Evolutionary conservation across 805 yeast species (phyloP).

Genomic region (Candida nonsorbophila): DNA sequence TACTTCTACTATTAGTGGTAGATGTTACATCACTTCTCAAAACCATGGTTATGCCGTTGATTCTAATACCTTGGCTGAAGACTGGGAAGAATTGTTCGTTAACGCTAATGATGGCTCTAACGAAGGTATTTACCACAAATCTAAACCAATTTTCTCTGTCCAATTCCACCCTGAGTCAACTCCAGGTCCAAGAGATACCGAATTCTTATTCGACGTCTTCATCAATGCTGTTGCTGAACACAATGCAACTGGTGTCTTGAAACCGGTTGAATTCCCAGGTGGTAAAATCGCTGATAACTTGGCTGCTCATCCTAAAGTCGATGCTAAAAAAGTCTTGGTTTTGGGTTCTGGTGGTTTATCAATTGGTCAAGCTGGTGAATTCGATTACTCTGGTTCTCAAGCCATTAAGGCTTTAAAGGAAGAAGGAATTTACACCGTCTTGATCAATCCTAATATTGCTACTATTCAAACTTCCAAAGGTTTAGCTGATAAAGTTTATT

Average conservation of each 20-base stretch:
- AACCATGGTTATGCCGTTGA: constrained; percentile 99
- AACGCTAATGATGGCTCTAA: constrained; percentile 96
- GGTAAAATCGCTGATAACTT: constrained; percentile 70
- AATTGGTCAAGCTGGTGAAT: constrained; percentile 98
- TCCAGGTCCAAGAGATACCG: constrained; percentile 99
- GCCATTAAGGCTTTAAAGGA: constrained; percentile 94
- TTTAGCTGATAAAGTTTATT: constrained; percentile 92
- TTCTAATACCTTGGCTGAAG: constrained; percentile 59
- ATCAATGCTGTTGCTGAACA: constrained; percentile 71
- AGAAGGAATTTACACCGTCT: constrained; percentile 91
- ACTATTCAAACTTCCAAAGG: constrained; percentile 95
- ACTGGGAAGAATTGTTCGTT: constrained; percentile 92
- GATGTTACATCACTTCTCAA: constrained; percentile 98
- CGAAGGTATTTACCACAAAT: constrained; percentile 93
- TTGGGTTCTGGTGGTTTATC: constrained; percentile 97
- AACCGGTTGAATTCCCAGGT: constrained; percentile 87
- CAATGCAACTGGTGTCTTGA: constrained; percentile 52
- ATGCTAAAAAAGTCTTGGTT: constrained; percentile 87
- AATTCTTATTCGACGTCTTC: constrained; percentile 91
- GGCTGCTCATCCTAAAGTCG: constrained; percentile 69
- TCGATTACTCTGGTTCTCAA: constrained; percentile 95
- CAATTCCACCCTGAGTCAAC: constrained; percentile 99
- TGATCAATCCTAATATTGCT: constrained; percentile 94
- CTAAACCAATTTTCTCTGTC: constrained; percentile 90
- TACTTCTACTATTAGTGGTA: constrained; percentile 82